A percentile compares a stretch with the other conserved stretches of the same genome.
Evolutionary conservation across 257 asterid genomes (phyloP).

Genomic region (Ocimum tenuiflorum): DNA sequence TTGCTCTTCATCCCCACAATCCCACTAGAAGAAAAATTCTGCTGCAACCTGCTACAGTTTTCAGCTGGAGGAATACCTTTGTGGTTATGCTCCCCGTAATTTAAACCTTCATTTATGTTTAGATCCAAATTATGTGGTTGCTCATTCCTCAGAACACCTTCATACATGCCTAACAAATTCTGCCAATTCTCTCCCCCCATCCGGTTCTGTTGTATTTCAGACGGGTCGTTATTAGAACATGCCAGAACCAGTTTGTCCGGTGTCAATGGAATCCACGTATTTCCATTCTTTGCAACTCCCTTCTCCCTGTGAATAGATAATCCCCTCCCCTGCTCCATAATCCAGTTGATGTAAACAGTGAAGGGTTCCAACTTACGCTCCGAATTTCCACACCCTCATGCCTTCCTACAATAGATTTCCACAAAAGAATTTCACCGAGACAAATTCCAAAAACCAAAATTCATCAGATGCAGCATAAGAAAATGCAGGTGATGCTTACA

Average conservation of each 20-base stretch:
- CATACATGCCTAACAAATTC: conserved; percentile 33
- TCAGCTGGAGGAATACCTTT: conserved; percentile 22
- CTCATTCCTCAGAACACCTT: conserved; percentile 25
- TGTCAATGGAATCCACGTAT: conserved; percentile 42
- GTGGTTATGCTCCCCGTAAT: conserved; percentile 11
- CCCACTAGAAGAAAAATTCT: conserved; percentile 2
- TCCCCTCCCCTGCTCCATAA: conserved; percentile 56
- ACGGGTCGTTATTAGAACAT: conserved; percentile 11
- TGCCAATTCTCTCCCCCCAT: conserved; percentile 29
- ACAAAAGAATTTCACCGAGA: neutral
- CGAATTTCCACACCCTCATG: conserved; percentile 7
- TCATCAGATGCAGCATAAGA: conserved; percentile 18
- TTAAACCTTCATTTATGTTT: neutral
- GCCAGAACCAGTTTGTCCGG: conserved; percentile 36
- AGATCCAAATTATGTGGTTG: conserved; percentile 19
- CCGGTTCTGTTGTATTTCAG: conserved; percentile 22
- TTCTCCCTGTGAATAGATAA: conserved; percentile 35
- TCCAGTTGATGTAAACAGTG: conserved; percentile 4
- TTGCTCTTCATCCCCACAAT: conserved; percentile 5
- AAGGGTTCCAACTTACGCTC: neutral
- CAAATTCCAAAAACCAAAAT: conserved; percentile 9
- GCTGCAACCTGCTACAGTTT: conserved; percentile 11
- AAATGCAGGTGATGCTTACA: conserved; percentile 31
- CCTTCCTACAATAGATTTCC: conserved; percentile 20
- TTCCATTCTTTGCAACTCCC: conserved; percentile 29